phyloP scores from a whole-genome alignment of 129 eudicot genomes.

The Artemisia annua region DNA sequence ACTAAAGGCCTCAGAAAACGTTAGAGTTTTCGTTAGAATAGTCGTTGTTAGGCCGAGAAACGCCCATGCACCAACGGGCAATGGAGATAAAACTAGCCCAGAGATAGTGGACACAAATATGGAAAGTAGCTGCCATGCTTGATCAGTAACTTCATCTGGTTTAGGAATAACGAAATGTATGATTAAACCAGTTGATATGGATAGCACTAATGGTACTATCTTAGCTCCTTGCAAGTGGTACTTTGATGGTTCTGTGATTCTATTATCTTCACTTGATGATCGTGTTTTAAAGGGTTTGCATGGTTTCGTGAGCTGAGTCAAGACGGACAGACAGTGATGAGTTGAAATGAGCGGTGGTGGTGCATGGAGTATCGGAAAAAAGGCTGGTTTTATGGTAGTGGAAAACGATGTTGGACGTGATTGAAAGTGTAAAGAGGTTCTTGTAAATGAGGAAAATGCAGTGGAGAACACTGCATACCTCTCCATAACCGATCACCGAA shows the following conservation, averaged over 20 bases:
- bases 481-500: constrained; percentile 32
- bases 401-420: constrained; percentile 24
- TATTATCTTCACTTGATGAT: constrained; percentile 31
- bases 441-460: constrained; percentile 29
- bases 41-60: constrained; percentile 64
- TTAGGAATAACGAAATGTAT: constrained; percentile 59
- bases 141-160: constrained; percentile 57
- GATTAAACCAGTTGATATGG: constrained; percentile 53
- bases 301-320: constrained; percentile 25
- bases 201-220: constrained; percentile 44
- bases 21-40: constrained; percentile 54
- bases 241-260: constrained; percentile 22
- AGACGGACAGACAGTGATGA: constrained; percentile 15
- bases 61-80: constrained; percentile 97
- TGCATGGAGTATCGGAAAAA: constrained; percentile 19
- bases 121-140: constrained; percentile 81
- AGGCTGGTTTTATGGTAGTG: constrained; percentile 20
- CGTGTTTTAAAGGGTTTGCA: constrained; percentile 18
- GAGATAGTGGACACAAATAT: constrained; percentile 78
- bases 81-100: constrained; percentile 71
- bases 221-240: constrained; percentile 50
- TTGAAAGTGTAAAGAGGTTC: constrained; percentile 38
- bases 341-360: constrained; percentile 25
- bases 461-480: constrained; percentile 37
- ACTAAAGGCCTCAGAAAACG: constrained; percentile 56